Evolutionary conservation across 2,329 filamentous ascomycete species (phyloP), one percentile per base, ranked within the genome.

Genomic region (Penicillium corylophilum): DNA sequence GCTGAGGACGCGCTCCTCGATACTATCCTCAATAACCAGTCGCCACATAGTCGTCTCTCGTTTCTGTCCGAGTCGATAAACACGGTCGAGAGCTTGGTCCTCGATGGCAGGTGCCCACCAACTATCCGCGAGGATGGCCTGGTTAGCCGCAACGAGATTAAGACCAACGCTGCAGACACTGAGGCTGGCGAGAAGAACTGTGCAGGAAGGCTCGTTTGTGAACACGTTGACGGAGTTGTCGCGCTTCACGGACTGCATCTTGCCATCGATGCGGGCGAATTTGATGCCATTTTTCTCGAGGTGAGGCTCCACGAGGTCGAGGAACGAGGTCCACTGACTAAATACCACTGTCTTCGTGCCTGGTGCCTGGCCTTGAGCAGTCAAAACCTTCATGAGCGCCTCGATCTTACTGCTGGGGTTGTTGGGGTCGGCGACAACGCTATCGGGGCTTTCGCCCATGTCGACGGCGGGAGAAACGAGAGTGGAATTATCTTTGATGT

Each of bases 61-160:
- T 57, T 81, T 92, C 74, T 96, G 92, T 0, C 91, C 91, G 0
- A 96, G 78, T 0, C 91, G 82, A 67, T 96, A 89, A 6, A 96
- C 90, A 4, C 91, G 86, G 66, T 96, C 91, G 2, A 95, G 81
- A 3, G 92, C 92, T 68, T 96, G 91, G 61, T 95, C 90, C 70
- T 96, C 91, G 49, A 96, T 94, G 1, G 90, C 90, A 0, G 91
- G 91, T 1, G 91, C 90, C 88, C 91, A 96, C 91, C 90, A 96
- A 53, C 83, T 88, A 69, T 96, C 91, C 0, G 84, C 83, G 18
- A 96, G 77, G 41, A 96, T 84, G 52, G 95, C 89, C 6, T 91
- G 91, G 62, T 94, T 90, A 0, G 91, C 91, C 0, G 89, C 85
- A 0, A 92, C 89, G 12, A 96, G 81, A 62, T 95, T 95, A 41